Evolutionary conservation across 2,329 filamentous ascomycete genomes (phyloP).

Genomic region (Chalaropsis thielavioides): DNA sequence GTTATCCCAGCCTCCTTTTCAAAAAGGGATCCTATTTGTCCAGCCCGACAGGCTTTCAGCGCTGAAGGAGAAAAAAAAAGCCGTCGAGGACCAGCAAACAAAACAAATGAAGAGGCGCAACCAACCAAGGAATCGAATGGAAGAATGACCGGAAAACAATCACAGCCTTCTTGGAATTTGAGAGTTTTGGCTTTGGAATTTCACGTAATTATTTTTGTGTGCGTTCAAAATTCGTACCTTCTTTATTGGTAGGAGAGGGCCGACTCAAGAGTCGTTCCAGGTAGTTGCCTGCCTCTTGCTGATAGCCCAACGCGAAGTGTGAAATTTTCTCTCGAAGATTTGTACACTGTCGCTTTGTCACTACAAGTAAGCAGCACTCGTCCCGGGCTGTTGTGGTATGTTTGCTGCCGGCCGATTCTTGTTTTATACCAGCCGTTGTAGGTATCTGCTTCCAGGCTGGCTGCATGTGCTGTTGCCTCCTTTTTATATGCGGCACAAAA

Average conservation of each 20-base stretch:
- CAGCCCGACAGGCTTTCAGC: slow-evolving; percentile 3
- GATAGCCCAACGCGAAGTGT: neutral
- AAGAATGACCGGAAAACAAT: slow-evolving; percentile 4
- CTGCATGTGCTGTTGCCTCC: neutral
- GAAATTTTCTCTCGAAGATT: neutral
- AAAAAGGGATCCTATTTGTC: slow-evolving; percentile 9
- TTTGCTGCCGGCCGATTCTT: no score
- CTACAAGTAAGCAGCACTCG: no score
- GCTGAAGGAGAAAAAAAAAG: slow-evolving; percentile 11
- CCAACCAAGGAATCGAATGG: slow-evolving; percentile 6
- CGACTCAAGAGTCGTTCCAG: neutral
- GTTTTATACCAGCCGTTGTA: no score
- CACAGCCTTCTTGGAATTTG: neutral
- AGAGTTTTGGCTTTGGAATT: neutral
- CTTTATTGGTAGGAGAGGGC: neutral
- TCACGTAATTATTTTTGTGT: neutral
- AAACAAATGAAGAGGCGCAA: slow-evolving; percentile 6
- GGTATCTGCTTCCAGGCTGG: no score
- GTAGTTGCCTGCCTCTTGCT: neutral
- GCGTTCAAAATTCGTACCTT: neutral
- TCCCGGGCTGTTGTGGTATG: neutral
- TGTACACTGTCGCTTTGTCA: no score
- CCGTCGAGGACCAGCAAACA: neutral
- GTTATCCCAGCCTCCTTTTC: slow-evolving; percentile 7
- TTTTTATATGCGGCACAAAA: neutral